phyloP scores from a whole-genome alignment of 164 flowering plant genomes.

The Annona squamosa region DNA sequence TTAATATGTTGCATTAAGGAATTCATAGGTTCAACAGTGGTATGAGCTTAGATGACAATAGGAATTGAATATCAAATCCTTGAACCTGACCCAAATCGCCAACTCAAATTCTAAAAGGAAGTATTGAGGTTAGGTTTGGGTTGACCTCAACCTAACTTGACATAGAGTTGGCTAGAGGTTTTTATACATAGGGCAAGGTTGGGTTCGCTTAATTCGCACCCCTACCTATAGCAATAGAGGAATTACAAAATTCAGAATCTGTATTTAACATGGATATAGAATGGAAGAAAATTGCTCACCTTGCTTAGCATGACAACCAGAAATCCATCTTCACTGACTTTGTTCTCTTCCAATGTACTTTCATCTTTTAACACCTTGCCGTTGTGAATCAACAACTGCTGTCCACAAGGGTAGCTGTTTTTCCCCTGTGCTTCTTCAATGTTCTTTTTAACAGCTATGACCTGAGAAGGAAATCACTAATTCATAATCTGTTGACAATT shows the following conservation, averaged over 20 bases:
- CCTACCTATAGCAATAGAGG: neutral
- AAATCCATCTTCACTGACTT: constrained; percentile 91
- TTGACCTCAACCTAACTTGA: no score
- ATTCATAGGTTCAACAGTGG: no score
- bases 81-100: no score
- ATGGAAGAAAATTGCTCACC: constrained; percentile 32
- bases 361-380: constrained; percentile 99
- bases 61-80: no score
- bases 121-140: no score
- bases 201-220: no score
- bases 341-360: constrained; percentile 80
- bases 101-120: no score
- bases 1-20: no score
- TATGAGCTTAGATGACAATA: no score
- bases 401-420: constrained; percentile 94
- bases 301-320: constrained; percentile 99
- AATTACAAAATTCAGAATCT: neutral
- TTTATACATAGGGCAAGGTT: no score
- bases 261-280: neutral
- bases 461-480: constrained; percentile 24
- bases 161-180: no score
- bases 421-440: constrained; percentile 94
- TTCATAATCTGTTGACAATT: neutral
- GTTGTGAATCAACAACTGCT: constrained; percentile 84
- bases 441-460: constrained; percentile 92